Evolutionary conservation across 345 rosid species (phyloP).

Genomic region (Microcos paniculata): DNA sequence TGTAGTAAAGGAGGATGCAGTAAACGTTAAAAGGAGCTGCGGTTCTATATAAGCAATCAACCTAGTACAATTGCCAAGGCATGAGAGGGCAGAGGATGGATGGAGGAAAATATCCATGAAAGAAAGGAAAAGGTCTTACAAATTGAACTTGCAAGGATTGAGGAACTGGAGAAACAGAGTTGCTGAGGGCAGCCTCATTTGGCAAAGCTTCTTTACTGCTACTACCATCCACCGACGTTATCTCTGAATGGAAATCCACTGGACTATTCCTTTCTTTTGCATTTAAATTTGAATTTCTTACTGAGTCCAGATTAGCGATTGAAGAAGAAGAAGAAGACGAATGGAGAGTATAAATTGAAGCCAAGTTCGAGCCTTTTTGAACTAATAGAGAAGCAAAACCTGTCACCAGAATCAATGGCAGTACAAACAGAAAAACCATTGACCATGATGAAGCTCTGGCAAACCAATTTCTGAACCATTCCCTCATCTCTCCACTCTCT

Average conservation of each 20-base stretch:
- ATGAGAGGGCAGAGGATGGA: background rate
- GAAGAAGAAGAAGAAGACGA: conserved; percentile 11
- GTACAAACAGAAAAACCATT: conserved; percentile 42
- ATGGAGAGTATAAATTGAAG: background rate
- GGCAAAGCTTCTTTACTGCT: background rate
- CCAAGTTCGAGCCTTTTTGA: conserved; percentile 20
- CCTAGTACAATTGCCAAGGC: too few species aligned
- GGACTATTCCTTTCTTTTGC: background rate
- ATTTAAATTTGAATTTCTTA: background rate
- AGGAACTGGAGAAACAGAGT: background rate
- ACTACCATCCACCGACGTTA: conserved; percentile 6
- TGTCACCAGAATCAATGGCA: conserved; percentile 44
- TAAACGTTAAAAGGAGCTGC: too few species aligned
- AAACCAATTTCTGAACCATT: background rate
- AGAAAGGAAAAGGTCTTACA: too few species aligned
- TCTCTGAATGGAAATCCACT: conserved; percentile 4
- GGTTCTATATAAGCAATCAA: too few species aligned
- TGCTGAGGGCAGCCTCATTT: conserved; percentile 3
- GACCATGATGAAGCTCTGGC: conserved; percentile 10
- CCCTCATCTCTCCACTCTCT: background rate
- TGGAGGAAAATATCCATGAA: too few species aligned
- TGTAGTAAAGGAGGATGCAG: too few species aligned
- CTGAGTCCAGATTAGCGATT: background rate
- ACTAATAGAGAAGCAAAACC: conserved; percentile 35
- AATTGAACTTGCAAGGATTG: too few species aligned